Evolutionary conservation across 352 stramenopile genomes (phyloP), one percentile per base, ranked within the genome.

Genomic region (Globisporangium cystogenes): DNA sequence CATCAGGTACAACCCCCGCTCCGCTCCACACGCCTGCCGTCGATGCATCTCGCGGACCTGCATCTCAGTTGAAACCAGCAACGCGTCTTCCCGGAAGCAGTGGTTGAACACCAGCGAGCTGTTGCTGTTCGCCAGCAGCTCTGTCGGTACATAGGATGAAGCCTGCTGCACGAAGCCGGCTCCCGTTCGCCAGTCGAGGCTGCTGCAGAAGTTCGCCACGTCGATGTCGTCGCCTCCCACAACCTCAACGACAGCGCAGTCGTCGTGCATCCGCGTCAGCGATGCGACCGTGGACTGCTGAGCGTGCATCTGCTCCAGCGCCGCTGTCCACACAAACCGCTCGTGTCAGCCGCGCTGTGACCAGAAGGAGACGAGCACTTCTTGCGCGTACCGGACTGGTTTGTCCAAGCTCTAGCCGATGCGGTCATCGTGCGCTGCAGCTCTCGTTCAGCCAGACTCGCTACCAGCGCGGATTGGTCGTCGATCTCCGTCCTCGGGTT

Each of bases 1-100:
- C 10, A 60, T 68, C 49, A 90, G 59, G 51, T 90, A 90, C 24
- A 88, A 48, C n/a, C 60, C 63, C 42, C 75, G 69, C 53, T 90
- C 80, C 16, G 74, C 60, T 21, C 68, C 64, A 46, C 80, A 90
- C 5, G 65, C 49, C 12, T 85, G 72, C 2, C 21, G 50, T 23
- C 69, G 64, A 18, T 86, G 57, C 20, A 87, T 41, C 16, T 53
- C 63, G 10, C 23, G 46, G 3, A 81, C 60, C 21, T 39, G 26
- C 15, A 15, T 33, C 12, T 45, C 20, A 3, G 18, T 40, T n/a
- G 37, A 16, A 18, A 23, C 29, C 8, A 14, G 15, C 8, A 31
- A n/a, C 10, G 21, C 12, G 23, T n/a, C 15, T 11, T 11, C 42
- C 31, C 12, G 29, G 14, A 60, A 54, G 31, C 54, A 60, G 31